Evolutionary conservation across 2,329 filamentous ascomycete species (phyloP), one percentile per base, ranked within the genome.

Genomic region (Scytalidium lignicola): DNA sequence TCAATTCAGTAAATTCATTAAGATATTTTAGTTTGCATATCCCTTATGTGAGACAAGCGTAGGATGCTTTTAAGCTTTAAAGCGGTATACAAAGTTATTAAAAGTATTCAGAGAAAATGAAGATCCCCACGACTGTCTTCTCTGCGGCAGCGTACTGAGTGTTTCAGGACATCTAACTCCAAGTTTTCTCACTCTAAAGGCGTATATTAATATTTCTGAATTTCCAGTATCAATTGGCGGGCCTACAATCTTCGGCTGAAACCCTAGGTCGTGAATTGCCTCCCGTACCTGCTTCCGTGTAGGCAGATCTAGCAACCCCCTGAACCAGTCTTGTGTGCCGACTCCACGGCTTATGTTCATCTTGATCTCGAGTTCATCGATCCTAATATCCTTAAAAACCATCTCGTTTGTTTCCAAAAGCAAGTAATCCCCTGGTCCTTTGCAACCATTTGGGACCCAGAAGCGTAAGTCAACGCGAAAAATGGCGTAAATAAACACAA

Each of bases 401-500:
- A 49, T 47, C 13, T 51, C n/a, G 15, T 48, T 41, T 6, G 26
- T 21, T 19, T 41, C 48, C 20, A 45, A 29, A 7, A 13, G n/a
- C 5, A 51, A 54, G 51, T 71, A 72, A 46, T 65, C 71, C 2
- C 80, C 79, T 0, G 78, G 75, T 1, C 71, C 75, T 41, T 75
- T 75, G 60, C 82, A 81, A 44, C 85, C 84, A 62, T 92, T 72
- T 1, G 87, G 87, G 19, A 93, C 71, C 61, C 85, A 76, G 70
- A 92, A 95, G 41, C 86, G 79, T 52, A 76, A 73, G 65, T 95
- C 90, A 53, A 93, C 82, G 17, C 89, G 78, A 19, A 75, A 66
- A n/a, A 86, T 60, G 0, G 83, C 75, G 67, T 88, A 91, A 7
- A 83, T 67, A 44, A 75, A 77, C 3, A 92, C 75, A 29, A 89